Evolutionary conservation across 768 basidiomycete species (phyloP), one percentile per base, ranked within the genome.

Genomic region (Clitopilus hobsonii): DNA sequence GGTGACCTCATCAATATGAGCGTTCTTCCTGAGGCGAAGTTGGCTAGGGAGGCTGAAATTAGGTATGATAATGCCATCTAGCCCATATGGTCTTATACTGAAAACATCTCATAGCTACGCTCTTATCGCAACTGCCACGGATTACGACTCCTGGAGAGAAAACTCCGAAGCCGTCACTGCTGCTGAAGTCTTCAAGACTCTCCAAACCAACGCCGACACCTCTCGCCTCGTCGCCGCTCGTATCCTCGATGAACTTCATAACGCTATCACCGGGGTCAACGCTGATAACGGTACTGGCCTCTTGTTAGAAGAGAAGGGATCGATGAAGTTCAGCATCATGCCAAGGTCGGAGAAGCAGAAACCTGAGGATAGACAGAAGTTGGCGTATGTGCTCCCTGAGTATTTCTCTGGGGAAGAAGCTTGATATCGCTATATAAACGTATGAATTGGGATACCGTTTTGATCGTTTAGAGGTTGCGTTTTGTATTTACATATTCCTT

Each of bases 1-100:
- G 91, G 85, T 5, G 92, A 96, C 69, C 73, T 96, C 65, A 95
- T 96, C 72, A 95, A 98, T 70, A 99, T 99, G 96, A 96, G 91
- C 56, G 91, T 91, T 36, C 74, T 98, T 24, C 97, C 97, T 1
- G 96, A 99, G 73, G 86, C 95, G n/a, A 98, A 98, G 75, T 78
- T 98, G 38, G 96, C 96, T 2, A 76, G 95, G 13, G 95, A 99
- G 74, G 94, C 94, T 1, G 96, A 99, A 72, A 70, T 99, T 11
- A 88, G 88, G 94, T 94, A 56, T 51, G 81, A 27, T 32, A 7
- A 7, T 22, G 3, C 45, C 29, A 27, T 25, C 18, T 18, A 13
- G 49, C 7, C 18, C 18, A 24, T 28, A 7, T 20, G 49, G 27
- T 6, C 28, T 47, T 30, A 48, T 14, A 55, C 51, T 22, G 26